A percentile compares a stretch with the other conserved stretches of the same genome.
Evolutionary conservation across 2,329 filamentous ascomycete genomes (phyloP).

Genomic region (Thelonectria blattea): DNA sequence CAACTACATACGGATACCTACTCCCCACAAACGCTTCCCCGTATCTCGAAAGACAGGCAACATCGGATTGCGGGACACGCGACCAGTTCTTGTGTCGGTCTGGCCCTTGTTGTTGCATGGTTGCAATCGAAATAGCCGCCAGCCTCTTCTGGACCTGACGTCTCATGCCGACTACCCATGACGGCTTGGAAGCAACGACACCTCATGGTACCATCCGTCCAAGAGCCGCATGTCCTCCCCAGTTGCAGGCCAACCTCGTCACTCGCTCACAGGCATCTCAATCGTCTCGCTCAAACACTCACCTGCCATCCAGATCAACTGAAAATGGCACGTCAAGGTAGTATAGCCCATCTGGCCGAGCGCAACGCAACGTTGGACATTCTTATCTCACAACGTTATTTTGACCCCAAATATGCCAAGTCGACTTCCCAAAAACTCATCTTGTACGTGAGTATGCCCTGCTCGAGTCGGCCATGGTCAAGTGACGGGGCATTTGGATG

Average conservation of each 20-base stretch:
- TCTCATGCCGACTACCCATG: background rate
- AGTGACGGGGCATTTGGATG: too few species aligned
- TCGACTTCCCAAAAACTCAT: background rate
- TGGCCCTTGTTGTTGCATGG: background rate
- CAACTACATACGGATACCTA: too few species aligned
- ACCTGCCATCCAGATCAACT: too few species aligned
- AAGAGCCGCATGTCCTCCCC: background rate
- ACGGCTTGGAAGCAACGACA: background rate
- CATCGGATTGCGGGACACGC: background rate
- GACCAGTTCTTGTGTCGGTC: background rate
- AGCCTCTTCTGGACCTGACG: background rate
- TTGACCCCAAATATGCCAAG: background rate
- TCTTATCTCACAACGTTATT: background rate
- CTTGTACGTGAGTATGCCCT: background rate
- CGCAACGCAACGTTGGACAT: background rate
- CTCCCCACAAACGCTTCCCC: background rate
- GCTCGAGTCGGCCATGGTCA: too few species aligned
- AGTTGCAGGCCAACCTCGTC: background rate
- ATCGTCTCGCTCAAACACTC: too few species aligned
- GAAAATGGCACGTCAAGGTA: too few species aligned
- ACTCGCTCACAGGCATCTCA: background rate
- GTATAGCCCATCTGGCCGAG: background rate
- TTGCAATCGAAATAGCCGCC: constrained; percentile 5
- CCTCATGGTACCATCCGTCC: background rate
- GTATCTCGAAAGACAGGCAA: background rate